Percentiles rank a stretch among this genome's conserved stretches.
These are phyloP conservation scores for Trichaptum fuscoviolaceum DNA, from an alignment of 768 basidiomycete species.

Conservation along the genomic window DNA sequence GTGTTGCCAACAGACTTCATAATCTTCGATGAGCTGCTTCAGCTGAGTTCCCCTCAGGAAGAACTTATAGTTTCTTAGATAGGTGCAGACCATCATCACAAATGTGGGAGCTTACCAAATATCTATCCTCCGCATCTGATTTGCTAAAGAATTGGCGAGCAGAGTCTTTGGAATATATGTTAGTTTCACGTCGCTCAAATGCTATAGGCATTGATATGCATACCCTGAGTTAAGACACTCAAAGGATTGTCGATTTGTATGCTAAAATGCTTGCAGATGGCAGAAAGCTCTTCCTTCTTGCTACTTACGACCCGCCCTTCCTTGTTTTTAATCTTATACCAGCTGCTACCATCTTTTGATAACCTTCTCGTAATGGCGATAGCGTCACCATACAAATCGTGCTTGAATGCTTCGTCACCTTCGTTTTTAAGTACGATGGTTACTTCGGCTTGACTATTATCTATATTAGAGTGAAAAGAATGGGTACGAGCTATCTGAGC, in stretches of 20 bases:
- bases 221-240: constrained; percentile 90
- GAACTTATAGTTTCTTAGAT: constrained; percentile 68
- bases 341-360: constrained; percentile 64
- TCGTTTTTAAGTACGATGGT: constrained; percentile 82
- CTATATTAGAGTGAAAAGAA: background rate
- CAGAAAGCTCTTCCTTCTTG: constrained; percentile 82
- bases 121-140: constrained; percentile 78
- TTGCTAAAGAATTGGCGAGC: constrained; percentile 82
- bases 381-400: constrained; percentile 76
- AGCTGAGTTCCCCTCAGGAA: constrained; percentile 94
- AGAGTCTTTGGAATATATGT: constrained; percentile 39
- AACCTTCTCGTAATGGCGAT: constrained; percentile 84
- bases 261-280: constrained; percentile 93
- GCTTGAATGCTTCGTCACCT: constrained; percentile 85
- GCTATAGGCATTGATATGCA: no score
- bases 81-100: background rate
- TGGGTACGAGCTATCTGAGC: constrained; percentile 22
- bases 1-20: constrained; percentile 69
- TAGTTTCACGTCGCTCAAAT: background rate
- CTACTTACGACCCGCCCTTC: constrained; percentile 62
- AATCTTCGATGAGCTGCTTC: constrained; percentile 81
- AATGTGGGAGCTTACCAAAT: constrained; percentile 52
- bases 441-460: constrained; percentile 60
- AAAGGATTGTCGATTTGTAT: constrained; percentile 96
- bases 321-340: constrained; percentile 78